phyloP scores from a whole-genome alignment of 345 rosid species.

The Cochlearia excelsa region DNA sequence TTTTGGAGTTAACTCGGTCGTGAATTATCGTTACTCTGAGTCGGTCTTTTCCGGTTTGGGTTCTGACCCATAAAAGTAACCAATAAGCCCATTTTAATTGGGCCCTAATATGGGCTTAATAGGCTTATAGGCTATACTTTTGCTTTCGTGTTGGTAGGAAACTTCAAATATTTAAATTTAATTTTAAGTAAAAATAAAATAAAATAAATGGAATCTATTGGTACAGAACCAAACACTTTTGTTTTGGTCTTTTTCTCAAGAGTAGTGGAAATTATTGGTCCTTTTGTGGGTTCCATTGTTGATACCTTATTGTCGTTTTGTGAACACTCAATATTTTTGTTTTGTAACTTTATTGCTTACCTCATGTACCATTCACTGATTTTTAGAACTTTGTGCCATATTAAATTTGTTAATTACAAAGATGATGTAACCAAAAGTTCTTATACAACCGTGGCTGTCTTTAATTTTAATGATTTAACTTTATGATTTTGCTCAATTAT shows the following conservation, averaged over 20 bases:
- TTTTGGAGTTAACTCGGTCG: too few species aligned
- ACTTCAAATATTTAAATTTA: conserved; percentile 37
- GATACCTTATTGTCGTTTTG: conserved; percentile 29
- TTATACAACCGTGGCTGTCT: conserved; percentile 6
- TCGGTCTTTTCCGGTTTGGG: too few species aligned
- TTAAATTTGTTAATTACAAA: background rate
- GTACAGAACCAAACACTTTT: conserved; percentile 28
- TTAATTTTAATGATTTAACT: background rate
- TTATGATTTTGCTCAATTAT: conserved; percentile 11
- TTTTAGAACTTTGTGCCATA: conserved; percentile 3
- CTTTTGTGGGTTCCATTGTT: conserved; percentile 29
- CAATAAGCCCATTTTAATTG: too few species aligned
- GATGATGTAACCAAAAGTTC: conserved; percentile 23
- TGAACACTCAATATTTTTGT: conserved; percentile 15
- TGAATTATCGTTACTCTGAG: too few species aligned
- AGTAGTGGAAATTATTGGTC: conserved; percentile 29
- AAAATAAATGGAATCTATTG: conserved; percentile 25
- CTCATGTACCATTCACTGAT: conserved; percentile 24
- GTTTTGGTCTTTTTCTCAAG: background rate
- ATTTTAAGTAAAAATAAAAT: background rate
- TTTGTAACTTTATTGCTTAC: conserved; percentile 25
- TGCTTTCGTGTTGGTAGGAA: conserved; percentile 46
- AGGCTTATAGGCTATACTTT: background rate
- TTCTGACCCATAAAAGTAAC: too few species aligned
- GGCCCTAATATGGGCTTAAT: too few species aligned